Conservation (phyloP, 345 rosid species). For the Arabidopsis suecica region DNA sequence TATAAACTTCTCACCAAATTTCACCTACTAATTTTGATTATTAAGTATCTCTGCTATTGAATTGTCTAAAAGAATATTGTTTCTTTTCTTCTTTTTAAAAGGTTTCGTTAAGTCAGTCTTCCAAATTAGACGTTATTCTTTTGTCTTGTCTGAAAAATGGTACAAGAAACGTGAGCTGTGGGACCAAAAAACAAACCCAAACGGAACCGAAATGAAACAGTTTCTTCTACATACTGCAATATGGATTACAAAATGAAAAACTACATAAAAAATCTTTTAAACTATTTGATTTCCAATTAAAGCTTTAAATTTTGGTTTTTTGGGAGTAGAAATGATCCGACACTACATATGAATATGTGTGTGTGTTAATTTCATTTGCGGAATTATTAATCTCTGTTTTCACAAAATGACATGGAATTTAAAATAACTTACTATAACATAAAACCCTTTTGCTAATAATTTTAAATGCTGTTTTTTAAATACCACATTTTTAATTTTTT, state of each 20-base stretch:
- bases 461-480: too few relatives aligned
- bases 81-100: conserved; percentile 6
- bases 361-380: not conserved
- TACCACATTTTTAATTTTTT: too few relatives aligned
- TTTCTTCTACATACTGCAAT: not conserved
- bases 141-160: conserved; percentile 15
- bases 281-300: not conserved
- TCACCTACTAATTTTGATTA: not conserved
- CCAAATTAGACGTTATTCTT: conserved; percentile 6
- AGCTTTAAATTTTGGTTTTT: not conserved
- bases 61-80: not conserved
- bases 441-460: too few relatives aligned
- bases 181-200: not conserved
- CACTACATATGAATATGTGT: not conserved
- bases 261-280: not conserved
- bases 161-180: conserved; percentile 18
- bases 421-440: too few relatives aligned
- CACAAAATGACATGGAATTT: too few relatives aligned
- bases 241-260: not conserved
- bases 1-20: not conserved
- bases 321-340: not conserved
- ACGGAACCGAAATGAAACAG: not conserved
- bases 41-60: not conserved
- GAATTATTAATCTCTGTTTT: too few relatives aligned
- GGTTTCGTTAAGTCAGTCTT: conserved; percentile 14